Evolutionary conservation across 192 early-diverging fungal genomes (phyloP), one percentile per base, ranked within the genome.

Genomic region (Coemansia sp.): DNA sequence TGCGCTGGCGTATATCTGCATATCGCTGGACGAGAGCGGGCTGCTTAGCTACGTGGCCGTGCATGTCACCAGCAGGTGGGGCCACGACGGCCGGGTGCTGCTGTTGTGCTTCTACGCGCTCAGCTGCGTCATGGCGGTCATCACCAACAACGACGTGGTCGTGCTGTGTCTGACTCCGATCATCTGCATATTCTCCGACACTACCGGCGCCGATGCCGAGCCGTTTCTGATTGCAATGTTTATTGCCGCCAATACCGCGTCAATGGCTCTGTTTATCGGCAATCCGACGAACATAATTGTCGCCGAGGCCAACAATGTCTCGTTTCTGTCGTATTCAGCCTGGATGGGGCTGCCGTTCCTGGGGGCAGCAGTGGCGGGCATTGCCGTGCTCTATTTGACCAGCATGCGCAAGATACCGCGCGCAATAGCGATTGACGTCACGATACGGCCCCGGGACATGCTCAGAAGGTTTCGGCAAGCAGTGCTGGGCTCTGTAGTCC

Each of bases 201-300:
- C 79, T 2, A 79, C 84, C 2, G 84, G 84, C 41, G 79, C 86
- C 12, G 35, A 72, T 26, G 81, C 84, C 9, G 72, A 80, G 14
- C 81, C 91, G 3, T 90, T 84, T 35, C 62, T 94, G 14, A 81
- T 90, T 57, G 82, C 84, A n/a, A 84, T 87, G 54, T 89, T 93
- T 57, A 75, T 83, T 32, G 83, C 82, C 0, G 84, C 84, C 26
- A 93, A 93, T 53, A 88, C 84, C 26, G 84, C 83, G 25, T 87
- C 84, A 10, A 92, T 93, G 87, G 81, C 84, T 1, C 66, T 94
- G 19, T 91, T 87, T 58, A 88, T 94, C 62, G 90, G 92, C 25
- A 94, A 94, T 52, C 85, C 90, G 14, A 93, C 90, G 7, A 93
- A 95, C 62, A 84, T 95, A 10, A 79, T 95, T 29, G 89, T 88